Base-by-base conservation (phyloP, 139 green algal species). In the Zygnema circumcarinatum region DNA sequence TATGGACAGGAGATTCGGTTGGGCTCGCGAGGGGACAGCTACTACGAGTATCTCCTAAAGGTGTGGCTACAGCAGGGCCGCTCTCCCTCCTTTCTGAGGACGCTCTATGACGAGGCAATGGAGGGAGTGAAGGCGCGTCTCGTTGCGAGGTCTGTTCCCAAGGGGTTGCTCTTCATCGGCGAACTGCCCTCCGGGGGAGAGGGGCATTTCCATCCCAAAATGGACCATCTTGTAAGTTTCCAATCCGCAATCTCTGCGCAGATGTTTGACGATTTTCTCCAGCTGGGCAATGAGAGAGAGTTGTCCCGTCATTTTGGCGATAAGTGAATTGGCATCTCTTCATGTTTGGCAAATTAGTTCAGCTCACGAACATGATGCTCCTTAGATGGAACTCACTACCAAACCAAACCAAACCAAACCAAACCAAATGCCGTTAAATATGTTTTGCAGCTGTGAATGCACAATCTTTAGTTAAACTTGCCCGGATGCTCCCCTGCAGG, bases 21-120 rank as follows among this genome's bases (percentile, higher is more conserved):
- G 31, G 94, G 94, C 0, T 94, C 93, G 1, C 86, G 93, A 62
- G 94, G 92, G 7, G 94, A 96, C 92, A 93, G 81, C 21, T 97
- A 96, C 88, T 96, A 95, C 81, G 94, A 96, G 91, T 97, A 97
- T 85, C 87, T 97, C 73, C 79, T 97, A 38, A 97, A 97, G 87
- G 33, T 80, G n/a, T 92, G 62, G 76, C 36, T 93, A 52, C 90
- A 92, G 40, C 88, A 76, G 78, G 11, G 91, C 86, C 1, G 80
- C 89, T 56, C 56, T 67, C 16, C 88, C 81, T 33, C 36, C 62
- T 69, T 0, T 91, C 90, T 35, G 80, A 82, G 89, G 36, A 32
- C 53, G 31, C 92, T 93, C 89, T 96, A 92, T 85, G 92, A 94
- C 78, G 53, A 83, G 76, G 76, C 94, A 7, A 95, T 96, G 94